Percentiles rank a stretch among this genome's conserved stretches.
These are phyloP conservation scores for Nemania sp. DNA, from an alignment of 2,329 filamentous ascomycete species.

Conservation along the genomic window DNA sequence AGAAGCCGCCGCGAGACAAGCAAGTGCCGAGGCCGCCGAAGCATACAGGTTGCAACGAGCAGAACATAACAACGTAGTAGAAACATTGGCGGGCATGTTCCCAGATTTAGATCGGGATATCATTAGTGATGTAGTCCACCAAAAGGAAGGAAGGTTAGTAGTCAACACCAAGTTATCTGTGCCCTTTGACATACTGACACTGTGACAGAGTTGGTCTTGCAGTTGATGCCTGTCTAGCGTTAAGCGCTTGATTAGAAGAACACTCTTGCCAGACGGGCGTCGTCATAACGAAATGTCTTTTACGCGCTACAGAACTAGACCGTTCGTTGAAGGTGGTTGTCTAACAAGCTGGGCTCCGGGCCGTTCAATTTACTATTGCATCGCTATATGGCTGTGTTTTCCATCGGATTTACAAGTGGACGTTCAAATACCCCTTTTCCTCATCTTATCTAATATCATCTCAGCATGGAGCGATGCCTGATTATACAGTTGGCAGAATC, in stretches of 20 bases:
- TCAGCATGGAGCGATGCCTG: constrained; percentile 8
- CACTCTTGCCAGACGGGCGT: neutral
- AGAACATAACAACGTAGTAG: constrained; percentile 91
- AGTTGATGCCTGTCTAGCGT: constrained; percentile 85
- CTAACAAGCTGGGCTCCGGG: neutral
- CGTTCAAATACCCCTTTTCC: constrained; percentile 27
- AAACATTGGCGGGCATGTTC: constrained; percentile 96
- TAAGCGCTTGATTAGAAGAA: constrained; percentile 58
- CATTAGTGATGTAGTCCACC: constrained; percentile 95
- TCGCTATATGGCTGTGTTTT: constrained; percentile 24
- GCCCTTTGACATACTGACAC: constrained; percentile 35
- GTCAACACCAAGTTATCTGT: constrained; percentile 13
- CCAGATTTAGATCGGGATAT: constrained; percentile 93
- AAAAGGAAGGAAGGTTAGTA: constrained; percentile 91
- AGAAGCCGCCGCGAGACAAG: constrained; percentile 89
- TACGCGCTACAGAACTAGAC: neutral
- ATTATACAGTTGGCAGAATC: constrained; percentile 9
- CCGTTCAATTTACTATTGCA: constrained; percentile 8
- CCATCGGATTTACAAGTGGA: constrained; percentile 26
- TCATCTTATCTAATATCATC: constrained; percentile 22
- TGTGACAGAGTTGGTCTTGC: constrained; percentile 77
- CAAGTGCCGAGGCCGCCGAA: constrained; percentile 89
- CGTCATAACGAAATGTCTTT: neutral
- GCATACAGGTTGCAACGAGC: constrained; percentile 83
- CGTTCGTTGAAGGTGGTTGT: constrained; percentile 1